A percentile compares a stretch with the other conserved stretches of the same genome.
These are phyloP conservation scores for Solanum pennellii DNA, from an alignment of 257 asterid species.

Conservation along the genomic window DNA sequence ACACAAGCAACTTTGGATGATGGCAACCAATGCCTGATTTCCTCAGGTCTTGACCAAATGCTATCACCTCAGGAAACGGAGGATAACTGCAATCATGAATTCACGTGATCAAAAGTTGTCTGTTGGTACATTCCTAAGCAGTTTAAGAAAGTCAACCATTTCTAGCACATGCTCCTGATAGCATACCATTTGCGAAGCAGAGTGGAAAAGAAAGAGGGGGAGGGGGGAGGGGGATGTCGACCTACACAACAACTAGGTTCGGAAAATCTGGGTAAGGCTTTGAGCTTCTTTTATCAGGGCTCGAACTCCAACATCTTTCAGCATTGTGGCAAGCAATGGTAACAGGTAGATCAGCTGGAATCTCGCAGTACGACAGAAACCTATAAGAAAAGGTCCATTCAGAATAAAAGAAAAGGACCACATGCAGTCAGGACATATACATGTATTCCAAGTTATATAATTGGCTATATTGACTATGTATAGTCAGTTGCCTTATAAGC, in stretches of 20 bases:
- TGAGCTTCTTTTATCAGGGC: constrained; percentile 50
- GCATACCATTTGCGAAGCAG: background rate
- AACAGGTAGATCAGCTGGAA: constrained; percentile 60
- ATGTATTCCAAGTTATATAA: background rate
- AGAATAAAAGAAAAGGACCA: constrained; percentile 3
- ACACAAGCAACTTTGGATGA: constrained; percentile 75
- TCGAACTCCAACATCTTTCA: constrained; percentile 72
- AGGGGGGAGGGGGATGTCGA: background rate
- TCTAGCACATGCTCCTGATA: background rate
- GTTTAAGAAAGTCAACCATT: background rate
- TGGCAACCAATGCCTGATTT: constrained; percentile 83
- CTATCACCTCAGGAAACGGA: constrained; percentile 82
- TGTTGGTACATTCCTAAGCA: constrained; percentile 6
- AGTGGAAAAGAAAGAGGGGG: background rate
- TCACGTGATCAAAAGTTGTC: constrained; percentile 7
- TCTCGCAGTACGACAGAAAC: constrained; percentile 62
- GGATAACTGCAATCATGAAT: constrained; percentile 53
- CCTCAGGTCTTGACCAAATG: constrained; percentile 73
- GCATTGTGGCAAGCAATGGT: constrained; percentile 80
- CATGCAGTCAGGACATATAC: background rate
- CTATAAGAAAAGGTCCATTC: constrained; percentile 20
- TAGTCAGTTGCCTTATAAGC: background rate
- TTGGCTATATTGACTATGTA: background rate
- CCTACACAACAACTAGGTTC: constrained; percentile 64
- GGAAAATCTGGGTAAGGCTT: constrained; percentile 65